A percentile compares a stretch with the other conserved stretches of the same genome.
These are phyloP conservation scores for Candida rishiriensis DNA, from an alignment of 805 yeast genomes.

Conservation along the genomic window DNA sequence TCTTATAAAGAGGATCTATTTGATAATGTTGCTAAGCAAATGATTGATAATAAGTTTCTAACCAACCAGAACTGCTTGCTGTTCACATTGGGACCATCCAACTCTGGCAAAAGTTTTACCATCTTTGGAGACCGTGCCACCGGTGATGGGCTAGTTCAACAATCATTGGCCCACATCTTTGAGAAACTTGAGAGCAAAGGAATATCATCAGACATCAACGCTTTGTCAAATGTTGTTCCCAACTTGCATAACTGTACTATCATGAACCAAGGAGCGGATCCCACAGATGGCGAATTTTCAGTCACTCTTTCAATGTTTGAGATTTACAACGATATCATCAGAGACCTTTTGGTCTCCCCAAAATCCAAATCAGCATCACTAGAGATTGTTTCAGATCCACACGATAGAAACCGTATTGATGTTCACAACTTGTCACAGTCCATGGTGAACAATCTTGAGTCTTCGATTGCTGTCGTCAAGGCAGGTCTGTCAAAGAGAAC, in stretches of 20 bases:
- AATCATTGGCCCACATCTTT: slow-evolving; percentile 23
- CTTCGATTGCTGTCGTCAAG: slow-evolving; percentile 35
- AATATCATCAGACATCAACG: slow-evolving; percentile 7
- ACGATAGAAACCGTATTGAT: slow-evolving; percentile 37
- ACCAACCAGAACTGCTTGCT: slow-evolving; percentile 37
- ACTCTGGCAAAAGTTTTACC: slow-evolving; percentile 44
- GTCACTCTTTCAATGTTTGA: slow-evolving; percentile 51
- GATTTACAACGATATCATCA: slow-evolving; percentile 43
- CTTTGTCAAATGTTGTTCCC: slow-evolving; percentile 7
- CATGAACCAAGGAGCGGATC: not conserved
- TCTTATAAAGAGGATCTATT: slow-evolving; percentile 28
- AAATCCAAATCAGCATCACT: slow-evolving; percentile 23
- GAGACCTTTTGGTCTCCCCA: slow-evolving; percentile 31
- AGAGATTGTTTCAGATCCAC: slow-evolving; percentile 39
- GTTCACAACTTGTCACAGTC: slow-evolving; percentile 37
- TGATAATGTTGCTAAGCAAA: slow-evolving; percentile 28
- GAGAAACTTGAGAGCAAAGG: slow-evolving; percentile 6
- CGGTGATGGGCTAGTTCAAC: slow-evolving; percentile 13
- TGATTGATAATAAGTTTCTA: slow-evolving; percentile 27
- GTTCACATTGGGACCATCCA: slow-evolving; percentile 51
- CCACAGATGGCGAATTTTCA: slow-evolving; percentile 23
- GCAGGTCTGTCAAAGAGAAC: slow-evolving; percentile 35
- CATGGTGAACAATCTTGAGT: slow-evolving; percentile 32
- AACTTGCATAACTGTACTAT: slow-evolving; percentile 9
- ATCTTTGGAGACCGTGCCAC: slow-evolving; percentile 30